Evolutionary conservation across 2,329 filamentous ascomycete genomes (phyloP), one percentile per base, ranked within the genome.

Genomic region (Alternaria sp.): DNA sequence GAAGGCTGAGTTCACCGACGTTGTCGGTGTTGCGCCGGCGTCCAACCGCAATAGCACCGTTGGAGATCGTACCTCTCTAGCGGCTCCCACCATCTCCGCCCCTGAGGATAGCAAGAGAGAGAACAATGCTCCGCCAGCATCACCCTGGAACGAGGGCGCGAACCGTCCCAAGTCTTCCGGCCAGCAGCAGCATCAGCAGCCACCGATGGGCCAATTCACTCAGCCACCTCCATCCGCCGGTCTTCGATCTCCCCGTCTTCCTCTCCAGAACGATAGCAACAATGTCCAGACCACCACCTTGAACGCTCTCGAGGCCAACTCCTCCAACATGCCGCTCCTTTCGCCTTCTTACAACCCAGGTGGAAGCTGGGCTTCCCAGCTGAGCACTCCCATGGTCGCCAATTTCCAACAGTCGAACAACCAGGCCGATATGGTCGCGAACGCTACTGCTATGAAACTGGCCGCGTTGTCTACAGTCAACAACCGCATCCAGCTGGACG

Each of bases 381-480:
- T 96, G 68, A 98, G 97, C 82, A 99, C 96, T 3, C 96, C 96
- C 3, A 96, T 98, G 92, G 92, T 95, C 6, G 84, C 93, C 44
- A 95, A 90, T 70, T 99, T 98, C 80, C 82, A 86, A 64, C 85
- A 87, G 69, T 82, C 82, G 43, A 82, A 85, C 66, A 90, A 87
- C 60, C 94, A 97, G 79, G 94, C 94, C 15, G 96, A 99, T 76
- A 98, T 98, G 95, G 92, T 99, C 61, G 96, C 96, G 63, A 99
- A 98, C 78, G 96, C 96, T 25, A 98, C 96, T 15, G 96, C 96
- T 21, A 99, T 99, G 96, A 99, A 99, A 81, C 87, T 99, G 55
- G 96, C 96, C 49, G 96, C 96, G 18, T 85, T 99, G 49, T 98
- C 95, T 6, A 99, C 96, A 3, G 96, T 99, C 54, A 99, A 98